Conservation (phyloP, 331 rosid species). For the Phaseolus coccineus region DNA sequence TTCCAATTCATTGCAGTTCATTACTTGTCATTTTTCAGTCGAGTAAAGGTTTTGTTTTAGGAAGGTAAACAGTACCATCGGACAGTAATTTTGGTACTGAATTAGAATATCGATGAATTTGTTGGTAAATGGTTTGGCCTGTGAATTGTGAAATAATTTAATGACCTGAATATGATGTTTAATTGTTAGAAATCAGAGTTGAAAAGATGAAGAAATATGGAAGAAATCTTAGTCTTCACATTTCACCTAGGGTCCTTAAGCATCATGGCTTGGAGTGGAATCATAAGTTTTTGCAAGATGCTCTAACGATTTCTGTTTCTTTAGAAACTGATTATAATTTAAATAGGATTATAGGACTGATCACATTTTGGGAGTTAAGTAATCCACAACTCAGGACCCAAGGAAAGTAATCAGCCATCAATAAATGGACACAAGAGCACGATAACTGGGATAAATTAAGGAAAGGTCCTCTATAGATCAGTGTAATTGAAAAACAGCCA, state of each 20-base stretch:
- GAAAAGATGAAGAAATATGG: conserved; percentile 11
- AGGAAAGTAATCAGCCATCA: too few relatives aligned
- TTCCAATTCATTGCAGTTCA: conserved; percentile 26
- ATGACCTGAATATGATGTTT: conserved; percentile 5
- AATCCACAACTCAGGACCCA: not conserved
- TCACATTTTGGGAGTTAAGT: not conserved
- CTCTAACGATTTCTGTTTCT: conserved; percentile 12
- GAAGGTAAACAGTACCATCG: conserved; percentile 27
- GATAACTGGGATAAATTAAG: conserved; percentile 17
- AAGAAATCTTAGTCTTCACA: conserved; percentile 9
- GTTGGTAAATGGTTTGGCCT: not conserved
- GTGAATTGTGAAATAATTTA: not conserved
- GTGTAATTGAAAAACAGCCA: too few relatives aligned
- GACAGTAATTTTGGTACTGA: conserved; percentile 23
- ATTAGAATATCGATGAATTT: conserved; percentile 23
- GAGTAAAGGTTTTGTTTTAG: conserved; percentile 32
- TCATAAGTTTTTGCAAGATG: conserved; percentile 12
- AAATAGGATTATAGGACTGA: not conserved
- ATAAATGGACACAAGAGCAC: not conserved
- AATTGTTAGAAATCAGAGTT: conserved; percentile 10
- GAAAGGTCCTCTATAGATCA: not conserved
- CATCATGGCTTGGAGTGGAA: conserved; percentile 35
- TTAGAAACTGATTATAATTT: conserved; percentile 17
- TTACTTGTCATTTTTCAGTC: conserved; percentile 6
- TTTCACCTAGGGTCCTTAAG: conserved; percentile 27